phyloP scores from a whole-genome alignment of 108 stramenopile genomes.

The Epithemia pelagica region DNA sequence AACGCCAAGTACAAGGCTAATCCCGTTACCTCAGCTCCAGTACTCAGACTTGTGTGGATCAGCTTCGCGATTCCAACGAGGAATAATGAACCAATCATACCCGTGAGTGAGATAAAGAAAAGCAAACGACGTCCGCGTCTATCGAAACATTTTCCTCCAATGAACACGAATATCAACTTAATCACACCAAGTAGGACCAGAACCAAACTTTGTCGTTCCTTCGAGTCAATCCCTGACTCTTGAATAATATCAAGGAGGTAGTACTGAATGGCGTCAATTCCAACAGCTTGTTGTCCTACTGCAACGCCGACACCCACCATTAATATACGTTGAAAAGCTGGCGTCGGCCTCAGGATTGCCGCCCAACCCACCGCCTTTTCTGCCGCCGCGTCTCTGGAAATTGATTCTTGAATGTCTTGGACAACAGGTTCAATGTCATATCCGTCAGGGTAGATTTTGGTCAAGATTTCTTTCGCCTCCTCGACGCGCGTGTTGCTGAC shows the following conservation, averaged over 20 bases:
- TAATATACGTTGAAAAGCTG: slow-evolving; percentile 74
- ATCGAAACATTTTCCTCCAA: slow-evolving; percentile 68
- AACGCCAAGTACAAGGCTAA: slow-evolving; percentile 61
- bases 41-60: neutral
- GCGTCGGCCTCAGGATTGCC: slow-evolving; percentile 66
- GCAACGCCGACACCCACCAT: slow-evolving; percentile 75
- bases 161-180: slow-evolving; percentile 50
- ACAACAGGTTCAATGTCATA: slow-evolving; percentile 47
- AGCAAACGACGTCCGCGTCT: slow-evolving; percentile 57
- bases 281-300: slow-evolving; percentile 79
- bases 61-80: slow-evolving; percentile 13
- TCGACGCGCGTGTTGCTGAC: slow-evolving; percentile 48
- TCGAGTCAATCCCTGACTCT: slow-evolving; percentile 48
- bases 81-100: slow-evolving; percentile 29
- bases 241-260: slow-evolving; percentile 66
- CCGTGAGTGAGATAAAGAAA: slow-evolving; percentile 54
- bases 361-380: slow-evolving; percentile 74
- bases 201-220: slow-evolving; percentile 36
- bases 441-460: slow-evolving; percentile 53
- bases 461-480: slow-evolving; percentile 42
- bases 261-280: slow-evolving; percentile 85
- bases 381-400: slow-evolving; percentile 52
- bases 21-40: slow-evolving; percentile 17
- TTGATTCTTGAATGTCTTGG: slow-evolving; percentile 59
- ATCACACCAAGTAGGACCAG: slow-evolving; percentile 58